Conservation (phyloP, 208 protist species). For the Balamuthia mandrillaris region DNA sequence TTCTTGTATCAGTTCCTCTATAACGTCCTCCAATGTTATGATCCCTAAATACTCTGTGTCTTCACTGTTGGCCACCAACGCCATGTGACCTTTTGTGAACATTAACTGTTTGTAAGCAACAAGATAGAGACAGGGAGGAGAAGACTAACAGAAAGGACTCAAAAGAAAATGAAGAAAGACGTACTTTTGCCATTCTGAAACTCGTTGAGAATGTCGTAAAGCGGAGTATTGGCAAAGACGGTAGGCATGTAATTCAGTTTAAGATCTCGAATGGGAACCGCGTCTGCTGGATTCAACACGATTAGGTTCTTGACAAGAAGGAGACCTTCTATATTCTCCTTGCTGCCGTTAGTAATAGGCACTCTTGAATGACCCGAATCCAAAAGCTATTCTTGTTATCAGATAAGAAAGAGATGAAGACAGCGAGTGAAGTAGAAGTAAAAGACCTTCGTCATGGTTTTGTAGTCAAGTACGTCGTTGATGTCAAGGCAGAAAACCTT, state of each 20-base stretch:
- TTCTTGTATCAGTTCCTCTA: conserved; percentile 42
- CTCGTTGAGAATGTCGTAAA: conserved; percentile 64
- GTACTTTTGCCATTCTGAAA: conserved; percentile 57
- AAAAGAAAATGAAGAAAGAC: too few species aligned
- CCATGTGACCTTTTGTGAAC: conserved; percentile 45
- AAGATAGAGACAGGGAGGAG: not conserved
- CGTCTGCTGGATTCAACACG: conserved; percentile 33
- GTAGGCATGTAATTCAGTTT: not conserved
- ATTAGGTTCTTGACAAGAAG: conserved; percentile 60
- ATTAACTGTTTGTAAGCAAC: not conserved
- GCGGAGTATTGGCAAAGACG: conserved; percentile 33
- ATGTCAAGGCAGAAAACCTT: conserved; percentile 54
- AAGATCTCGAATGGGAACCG: conserved; percentile 35
- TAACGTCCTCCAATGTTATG: conserved; percentile 34
- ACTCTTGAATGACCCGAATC: conserved; percentile 48
- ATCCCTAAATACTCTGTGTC: not conserved
- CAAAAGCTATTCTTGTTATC: not conserved
- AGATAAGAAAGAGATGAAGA: not conserved
- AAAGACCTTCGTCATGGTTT: conserved; percentile 37
- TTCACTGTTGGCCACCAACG: conserved; percentile 39
- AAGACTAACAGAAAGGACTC: too few species aligned
- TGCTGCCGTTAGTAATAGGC: conserved; percentile 48
- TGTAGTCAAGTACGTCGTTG: conserved; percentile 15
- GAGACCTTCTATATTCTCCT: conserved; percentile 54
- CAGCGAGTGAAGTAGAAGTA: not conserved